These are phyloP conservation scores for Coniochaeta sp. DNA, from an alignment of 2,329 filamentous ascomycete genomes.

Conservation along the genomic window DNA sequence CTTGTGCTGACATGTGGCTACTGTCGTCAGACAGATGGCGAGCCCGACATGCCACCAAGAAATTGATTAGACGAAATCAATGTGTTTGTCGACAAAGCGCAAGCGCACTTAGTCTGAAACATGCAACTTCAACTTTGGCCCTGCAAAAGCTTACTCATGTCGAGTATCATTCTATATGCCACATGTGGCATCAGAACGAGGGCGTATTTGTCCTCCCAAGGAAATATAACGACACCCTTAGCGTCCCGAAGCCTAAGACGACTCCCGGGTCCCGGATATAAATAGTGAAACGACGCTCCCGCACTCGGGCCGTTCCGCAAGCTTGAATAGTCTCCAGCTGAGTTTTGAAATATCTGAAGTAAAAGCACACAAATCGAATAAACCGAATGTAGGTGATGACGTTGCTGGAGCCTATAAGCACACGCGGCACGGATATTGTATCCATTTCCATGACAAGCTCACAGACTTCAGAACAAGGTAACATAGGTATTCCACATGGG, in stretches of 20 bases:
- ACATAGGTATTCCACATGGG: too few species aligned
- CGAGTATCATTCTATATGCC: not conserved
- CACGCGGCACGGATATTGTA: too few species aligned
- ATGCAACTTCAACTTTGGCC: too few species aligned
- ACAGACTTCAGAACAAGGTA: too few species aligned
- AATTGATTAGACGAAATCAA: not conserved
- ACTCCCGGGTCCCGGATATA: not conserved
- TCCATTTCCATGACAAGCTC: too few species aligned
- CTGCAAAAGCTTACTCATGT: too few species aligned
- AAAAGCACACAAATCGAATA: not conserved
- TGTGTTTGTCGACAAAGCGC: not conserved
- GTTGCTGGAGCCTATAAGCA: too few species aligned
- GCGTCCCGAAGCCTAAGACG: not conserved
- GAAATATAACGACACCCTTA: not conserved
- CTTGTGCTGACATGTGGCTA: not conserved
- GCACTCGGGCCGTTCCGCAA: not conserved
- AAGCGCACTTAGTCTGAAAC: not conserved
- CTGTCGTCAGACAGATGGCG: not conserved
- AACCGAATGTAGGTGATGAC: too few species aligned
- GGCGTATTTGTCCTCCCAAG: not conserved
- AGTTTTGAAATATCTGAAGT: not conserved
- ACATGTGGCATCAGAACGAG: not conserved
- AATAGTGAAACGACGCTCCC: not conserved
- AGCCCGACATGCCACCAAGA: not conserved
- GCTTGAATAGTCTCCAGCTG: not conserved